These are phyloP conservation scores for Calocera viscosa DNA, from an alignment of 768 basidiomycete genomes.

Conservation along the genomic window DNA sequence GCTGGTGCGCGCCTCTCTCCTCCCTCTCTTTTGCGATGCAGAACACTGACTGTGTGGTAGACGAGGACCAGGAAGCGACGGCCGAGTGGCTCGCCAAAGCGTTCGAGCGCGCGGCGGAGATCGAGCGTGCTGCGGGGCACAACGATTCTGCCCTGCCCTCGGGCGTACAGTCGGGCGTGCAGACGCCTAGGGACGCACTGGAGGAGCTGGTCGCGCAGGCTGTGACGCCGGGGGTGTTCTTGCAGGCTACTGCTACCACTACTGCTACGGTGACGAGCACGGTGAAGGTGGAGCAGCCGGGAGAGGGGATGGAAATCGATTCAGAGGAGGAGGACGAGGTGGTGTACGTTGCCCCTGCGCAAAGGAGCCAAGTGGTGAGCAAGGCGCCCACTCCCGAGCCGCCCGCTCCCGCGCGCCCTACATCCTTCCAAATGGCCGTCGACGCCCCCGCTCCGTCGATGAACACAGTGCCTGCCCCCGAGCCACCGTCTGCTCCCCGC, in stretches of 20 bases:
- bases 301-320: conserved; percentile 17
- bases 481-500: neutral
- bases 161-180: neutral
- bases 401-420: neutral
- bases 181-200: neutral
- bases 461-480: neutral
- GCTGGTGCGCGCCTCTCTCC: no score
- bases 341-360: conserved; percentile 1
- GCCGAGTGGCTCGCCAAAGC: neutral
- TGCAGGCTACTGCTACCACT: neutral
- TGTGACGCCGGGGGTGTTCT: neutral
- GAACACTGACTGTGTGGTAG: neutral
- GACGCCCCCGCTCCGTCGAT: neutral
- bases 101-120: neutral
- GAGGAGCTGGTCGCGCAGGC: neutral
- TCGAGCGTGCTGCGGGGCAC: neutral
- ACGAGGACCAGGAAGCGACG: neutral
- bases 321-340: conserved; percentile 15
- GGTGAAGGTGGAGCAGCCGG: conserved; percentile 9
- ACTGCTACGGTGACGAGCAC: neutral
- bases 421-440: no score
- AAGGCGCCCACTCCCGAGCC: neutral
- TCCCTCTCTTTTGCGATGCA: no score
- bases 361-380: neutral
- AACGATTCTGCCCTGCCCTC: neutral